phyloP scores from a whole-genome alignment of 2,329 filamentous ascomycete genomes.

The Onygenales sp. region DNA sequence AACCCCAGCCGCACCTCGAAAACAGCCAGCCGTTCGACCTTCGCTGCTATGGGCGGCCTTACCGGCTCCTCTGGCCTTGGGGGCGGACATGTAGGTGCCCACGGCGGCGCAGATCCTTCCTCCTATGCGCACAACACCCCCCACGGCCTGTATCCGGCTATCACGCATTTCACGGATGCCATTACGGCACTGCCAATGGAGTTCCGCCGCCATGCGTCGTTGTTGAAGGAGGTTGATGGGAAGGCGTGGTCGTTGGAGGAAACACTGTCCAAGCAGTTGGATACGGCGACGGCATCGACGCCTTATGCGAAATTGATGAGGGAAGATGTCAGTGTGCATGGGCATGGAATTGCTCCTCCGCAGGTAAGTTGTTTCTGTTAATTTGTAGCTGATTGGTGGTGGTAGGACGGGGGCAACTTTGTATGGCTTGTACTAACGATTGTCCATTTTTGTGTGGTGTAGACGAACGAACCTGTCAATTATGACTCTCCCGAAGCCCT shows the following conservation, averaged over 20 bases:
- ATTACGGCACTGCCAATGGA: slow-evolving; percentile 89
- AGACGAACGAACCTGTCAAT: background rate
- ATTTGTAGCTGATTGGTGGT: background rate
- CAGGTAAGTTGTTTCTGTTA: background rate
- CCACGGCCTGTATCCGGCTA: slow-evolving; percentile 53
- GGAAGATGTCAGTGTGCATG: slow-evolving; percentile 25
- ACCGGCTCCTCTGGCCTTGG: background rate
- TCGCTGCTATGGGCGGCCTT: slow-evolving; percentile 15
- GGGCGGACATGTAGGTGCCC: background rate
- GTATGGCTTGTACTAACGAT: background rate
- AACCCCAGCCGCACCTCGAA: slow-evolving; percentile 41
- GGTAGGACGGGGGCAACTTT: background rate
- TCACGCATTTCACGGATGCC: slow-evolving; percentile 76
- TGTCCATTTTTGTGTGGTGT: background rate
- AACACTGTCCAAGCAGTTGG: slow-evolving; percentile 65
- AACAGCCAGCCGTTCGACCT: slow-evolving; percentile 30
- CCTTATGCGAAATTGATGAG: slow-evolving; percentile 21
- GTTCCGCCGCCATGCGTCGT: slow-evolving; percentile 87
- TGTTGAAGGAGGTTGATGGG: slow-evolving; percentile 94
- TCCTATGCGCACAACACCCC: slow-evolving; percentile 16
- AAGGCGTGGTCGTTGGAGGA: slow-evolving; percentile 88
- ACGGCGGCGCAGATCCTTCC: background rate
- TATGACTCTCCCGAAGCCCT: slow-evolving; percentile 26
- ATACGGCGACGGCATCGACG: slow-evolving; percentile 24
- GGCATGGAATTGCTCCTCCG: slow-evolving; percentile 7